Conservation (phyloP, 768 basidiomycete genomes). For the Boletus fagicola region DNA sequence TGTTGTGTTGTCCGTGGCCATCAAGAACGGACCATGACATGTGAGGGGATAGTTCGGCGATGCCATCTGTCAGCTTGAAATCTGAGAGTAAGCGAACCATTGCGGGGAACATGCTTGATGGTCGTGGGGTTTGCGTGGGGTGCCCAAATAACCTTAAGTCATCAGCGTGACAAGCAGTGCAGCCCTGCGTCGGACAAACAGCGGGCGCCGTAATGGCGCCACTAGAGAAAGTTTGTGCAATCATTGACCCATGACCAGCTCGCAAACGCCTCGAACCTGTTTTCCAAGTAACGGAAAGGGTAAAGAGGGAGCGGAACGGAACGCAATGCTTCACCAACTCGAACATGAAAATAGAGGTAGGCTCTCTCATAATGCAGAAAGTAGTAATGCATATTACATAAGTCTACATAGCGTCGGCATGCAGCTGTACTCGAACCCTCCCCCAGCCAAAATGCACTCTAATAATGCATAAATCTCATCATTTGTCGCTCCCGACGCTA, state of each 20-base stretch:
- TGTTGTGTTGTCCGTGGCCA: not conserved
- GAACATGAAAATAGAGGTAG: conserved; percentile 1
- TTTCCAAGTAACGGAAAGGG: not conserved
- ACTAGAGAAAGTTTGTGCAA: not conserved
- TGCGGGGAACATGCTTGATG: not conserved
- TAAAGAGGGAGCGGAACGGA: not conserved
- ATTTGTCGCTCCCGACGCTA: no score
- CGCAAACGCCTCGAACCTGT: not conserved
- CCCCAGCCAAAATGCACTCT: no score
- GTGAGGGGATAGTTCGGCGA: not conserved
- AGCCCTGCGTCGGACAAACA: not conserved
- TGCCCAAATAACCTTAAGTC: not conserved
- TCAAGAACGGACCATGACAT: not conserved
- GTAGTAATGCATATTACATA: no score
- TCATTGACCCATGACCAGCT: not conserved
- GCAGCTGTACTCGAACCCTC: no score
- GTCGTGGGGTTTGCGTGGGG: not conserved
- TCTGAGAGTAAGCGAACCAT: not conserved
- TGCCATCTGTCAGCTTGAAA: not conserved
- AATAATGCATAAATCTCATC: no score
- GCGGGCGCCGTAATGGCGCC: not conserved
- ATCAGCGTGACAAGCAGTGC: no score
- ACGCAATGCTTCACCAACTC: not conserved
- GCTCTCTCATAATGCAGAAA: no score
- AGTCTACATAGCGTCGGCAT: no score